phyloP scores from a whole-genome alignment of 768 basidiomycete species.

The Trametes cubensis region DNA sequence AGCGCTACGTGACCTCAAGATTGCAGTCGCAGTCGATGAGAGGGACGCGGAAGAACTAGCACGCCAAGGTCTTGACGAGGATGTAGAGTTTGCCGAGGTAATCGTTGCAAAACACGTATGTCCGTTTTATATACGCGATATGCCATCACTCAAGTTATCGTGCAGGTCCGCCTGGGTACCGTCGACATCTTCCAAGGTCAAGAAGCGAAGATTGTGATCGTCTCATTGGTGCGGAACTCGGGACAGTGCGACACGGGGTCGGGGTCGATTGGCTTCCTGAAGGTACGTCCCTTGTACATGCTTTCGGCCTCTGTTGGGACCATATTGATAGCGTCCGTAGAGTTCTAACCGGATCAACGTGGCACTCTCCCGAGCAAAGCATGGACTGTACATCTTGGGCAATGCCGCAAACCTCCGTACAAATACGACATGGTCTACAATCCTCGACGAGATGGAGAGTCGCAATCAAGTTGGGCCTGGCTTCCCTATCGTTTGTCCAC shows the following conservation, averaged over 20 bases:
- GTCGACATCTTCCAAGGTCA: constrained; percentile 82
- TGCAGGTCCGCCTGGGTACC: constrained; percentile 67
- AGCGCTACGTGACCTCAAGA: constrained; percentile 42
- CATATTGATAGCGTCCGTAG: background rate
- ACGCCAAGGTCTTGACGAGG: constrained; percentile 48
- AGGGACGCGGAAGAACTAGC: constrained; percentile 64
- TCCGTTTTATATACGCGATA: constrained; percentile 8
- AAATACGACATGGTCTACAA: constrained; percentile 54
- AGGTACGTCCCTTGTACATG: constrained; percentile 44
- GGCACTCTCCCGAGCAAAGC: constrained; percentile 71
- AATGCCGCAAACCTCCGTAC: constrained; percentile 60
- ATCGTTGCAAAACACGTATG: constrained; percentile 56
- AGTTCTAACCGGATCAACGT: constrained; percentile 42
- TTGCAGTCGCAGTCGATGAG: constrained; percentile 71
- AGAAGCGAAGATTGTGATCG: constrained; percentile 71
- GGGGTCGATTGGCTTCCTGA: constrained; percentile 69
- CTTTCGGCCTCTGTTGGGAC: background rate
- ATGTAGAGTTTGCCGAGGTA: constrained; percentile 45
- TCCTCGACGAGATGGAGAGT: constrained; percentile 59
- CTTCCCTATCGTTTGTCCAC: constrained; percentile 60
- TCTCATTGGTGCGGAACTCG: constrained; percentile 74
- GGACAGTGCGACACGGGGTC: constrained; percentile 37
- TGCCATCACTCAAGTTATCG: constrained; percentile 31
- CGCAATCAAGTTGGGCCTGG: constrained; percentile 50
- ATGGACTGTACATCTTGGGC: constrained; percentile 75